A percentile compares a stretch with the other conserved stretches of the same genome.
These are phyloP conservation scores for Fonsecaea nubica DNA, from an alignment of 2,329 filamentous ascomycete species.

Conservation along the genomic window DNA sequence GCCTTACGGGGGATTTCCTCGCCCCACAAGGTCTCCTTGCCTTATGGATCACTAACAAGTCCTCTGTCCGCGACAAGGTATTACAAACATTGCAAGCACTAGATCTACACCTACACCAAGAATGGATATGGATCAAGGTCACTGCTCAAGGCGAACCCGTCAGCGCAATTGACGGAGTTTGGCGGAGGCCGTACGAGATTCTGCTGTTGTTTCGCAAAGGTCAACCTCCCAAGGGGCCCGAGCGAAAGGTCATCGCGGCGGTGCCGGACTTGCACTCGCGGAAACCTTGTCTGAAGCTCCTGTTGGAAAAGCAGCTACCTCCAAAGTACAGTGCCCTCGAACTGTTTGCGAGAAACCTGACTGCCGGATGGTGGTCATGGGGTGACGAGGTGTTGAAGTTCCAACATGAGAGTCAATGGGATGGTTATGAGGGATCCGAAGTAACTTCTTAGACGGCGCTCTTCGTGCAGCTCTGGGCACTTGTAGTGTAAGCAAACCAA, in stretches of 20 bases:
- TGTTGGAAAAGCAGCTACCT: conserved; percentile 56
- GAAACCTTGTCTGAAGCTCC: conserved; percentile 66
- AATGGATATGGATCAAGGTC: conserved; percentile 70
- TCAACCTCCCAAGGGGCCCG: conserved; percentile 41
- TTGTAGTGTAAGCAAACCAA: neutral
- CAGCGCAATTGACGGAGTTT: conserved; percentile 57
- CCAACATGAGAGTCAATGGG: conserved; percentile 48
- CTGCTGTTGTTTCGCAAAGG: conserved; percentile 57
- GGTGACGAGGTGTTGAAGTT: conserved; percentile 69
- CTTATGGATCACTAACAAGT: conserved; percentile 69
- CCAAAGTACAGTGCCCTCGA: conserved; percentile 61
- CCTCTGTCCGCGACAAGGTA: conserved; percentile 56
- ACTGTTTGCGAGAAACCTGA: conserved; percentile 65
- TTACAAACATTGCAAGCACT: conserved; percentile 56
- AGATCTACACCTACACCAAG: conserved; percentile 60
- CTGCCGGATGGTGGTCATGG: conserved; percentile 67
- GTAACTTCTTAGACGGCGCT: neutral
- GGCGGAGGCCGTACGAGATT: conserved; percentile 68
- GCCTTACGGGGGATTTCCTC: conserved; percentile 55
- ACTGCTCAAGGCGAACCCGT: conserved; percentile 62
- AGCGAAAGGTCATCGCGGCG: conserved; percentile 60
- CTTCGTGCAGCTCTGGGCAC: neutral
- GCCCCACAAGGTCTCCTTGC: conserved; percentile 54
- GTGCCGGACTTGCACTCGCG: conserved; percentile 69
- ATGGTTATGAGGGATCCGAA: neutral